Evolutionary conservation across 1,139 yeast species (phyloP).

Genomic region (Hyphopichia khmerensis): DNA sequence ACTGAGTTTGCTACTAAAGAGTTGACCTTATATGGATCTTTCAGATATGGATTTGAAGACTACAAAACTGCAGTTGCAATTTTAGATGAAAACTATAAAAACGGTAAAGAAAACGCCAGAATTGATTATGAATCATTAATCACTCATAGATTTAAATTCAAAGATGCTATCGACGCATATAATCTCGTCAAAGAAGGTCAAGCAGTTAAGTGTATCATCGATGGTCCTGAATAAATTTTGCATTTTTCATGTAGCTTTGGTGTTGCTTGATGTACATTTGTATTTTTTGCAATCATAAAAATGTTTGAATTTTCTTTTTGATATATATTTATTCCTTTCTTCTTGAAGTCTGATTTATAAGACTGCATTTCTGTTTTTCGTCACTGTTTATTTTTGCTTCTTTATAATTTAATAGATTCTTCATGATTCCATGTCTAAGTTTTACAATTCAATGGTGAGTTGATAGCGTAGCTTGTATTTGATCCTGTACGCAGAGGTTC

Average conservation of each 20-base stretch:
- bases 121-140: constrained; percentile 57
- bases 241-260: no score
- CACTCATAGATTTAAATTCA: constrained; percentile 73
- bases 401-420: no score
- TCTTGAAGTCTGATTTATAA: no score
- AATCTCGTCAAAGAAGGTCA: constrained; percentile 58
- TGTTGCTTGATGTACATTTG: no score
- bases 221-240: constrained; percentile 44
- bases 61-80: constrained; percentile 73
- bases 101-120: constrained; percentile 51
- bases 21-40: constrained; percentile 67
- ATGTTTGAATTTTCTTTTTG: background rate
- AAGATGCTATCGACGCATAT: constrained; percentile 80
- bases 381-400: no score
- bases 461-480: no score
- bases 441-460: no score
- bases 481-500: no score
- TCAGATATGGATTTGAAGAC: constrained; percentile 81
- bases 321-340: no score
- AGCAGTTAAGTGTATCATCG: constrained; percentile 46
- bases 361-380: no score
- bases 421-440: no score
- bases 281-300: background rate
- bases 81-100: constrained; percentile 56
- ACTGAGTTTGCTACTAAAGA: constrained; percentile 71